These are phyloP conservation scores for Diatrype stigma DNA, from an alignment of 2,329 filamentous ascomycete species.

Conservation along the genomic window DNA sequence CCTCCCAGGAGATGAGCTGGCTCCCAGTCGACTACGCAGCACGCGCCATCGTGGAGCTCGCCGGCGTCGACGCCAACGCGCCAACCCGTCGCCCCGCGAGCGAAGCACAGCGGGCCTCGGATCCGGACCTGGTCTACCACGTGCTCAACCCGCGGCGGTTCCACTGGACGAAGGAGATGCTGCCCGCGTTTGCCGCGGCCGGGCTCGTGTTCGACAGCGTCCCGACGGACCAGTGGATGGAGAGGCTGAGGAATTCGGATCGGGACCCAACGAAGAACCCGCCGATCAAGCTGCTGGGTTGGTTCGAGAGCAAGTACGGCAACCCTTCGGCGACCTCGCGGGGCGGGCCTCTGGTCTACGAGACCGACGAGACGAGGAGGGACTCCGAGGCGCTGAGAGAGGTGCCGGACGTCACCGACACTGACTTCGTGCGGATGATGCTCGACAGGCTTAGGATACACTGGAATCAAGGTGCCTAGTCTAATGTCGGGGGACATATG, in stretches of 20 bases:
- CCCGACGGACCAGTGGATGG: slow-evolving; percentile 40
- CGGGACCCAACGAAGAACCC: slow-evolving; percentile 46
- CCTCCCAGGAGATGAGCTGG: slow-evolving; percentile 19
- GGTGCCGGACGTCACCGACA: neutral
- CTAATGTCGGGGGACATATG: too few relatives aligned
- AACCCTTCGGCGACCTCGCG: slow-evolving; percentile 28
- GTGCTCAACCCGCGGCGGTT: slow-evolving; percentile 46
- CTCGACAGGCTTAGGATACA: neutral
- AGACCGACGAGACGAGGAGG: neutral
- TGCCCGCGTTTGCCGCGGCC: slow-evolving; percentile 43
- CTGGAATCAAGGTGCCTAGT: neutral
- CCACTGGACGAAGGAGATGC: slow-evolving; percentile 48
- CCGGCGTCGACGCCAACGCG: slow-evolving; percentile 14
- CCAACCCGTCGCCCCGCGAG: slow-evolving; percentile 4
- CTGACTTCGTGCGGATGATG: neutral
- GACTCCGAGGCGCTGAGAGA: neutral
- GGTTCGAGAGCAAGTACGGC: slow-evolving; percentile 49
- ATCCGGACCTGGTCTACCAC: slow-evolving; percentile 39
- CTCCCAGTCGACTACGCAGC: slow-evolving; percentile 35
- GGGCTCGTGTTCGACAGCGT: slow-evolving; percentile 43
- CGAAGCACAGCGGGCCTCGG: neutral
- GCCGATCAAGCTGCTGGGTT: slow-evolving; percentile 47
- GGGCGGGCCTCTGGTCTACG: neutral
- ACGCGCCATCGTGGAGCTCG: slow-evolving; percentile 29
- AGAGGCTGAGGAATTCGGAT: slow-evolving; percentile 39